Base-by-base conservation (phyloP, 768 basidiomycete species). In the Tricholoma matsutake region DNA sequence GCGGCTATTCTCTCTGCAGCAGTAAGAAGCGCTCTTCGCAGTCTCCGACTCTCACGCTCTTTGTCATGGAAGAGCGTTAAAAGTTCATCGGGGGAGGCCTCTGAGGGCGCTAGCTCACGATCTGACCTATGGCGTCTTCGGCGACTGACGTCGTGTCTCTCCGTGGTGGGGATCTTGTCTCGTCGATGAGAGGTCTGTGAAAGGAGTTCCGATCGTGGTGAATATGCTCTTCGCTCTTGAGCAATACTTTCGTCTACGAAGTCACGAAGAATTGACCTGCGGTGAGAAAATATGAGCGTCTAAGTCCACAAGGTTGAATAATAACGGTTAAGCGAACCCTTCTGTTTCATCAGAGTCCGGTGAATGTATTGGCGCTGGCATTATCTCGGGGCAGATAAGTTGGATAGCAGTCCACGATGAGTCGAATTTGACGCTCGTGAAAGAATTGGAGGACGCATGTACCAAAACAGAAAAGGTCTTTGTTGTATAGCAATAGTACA, bases 1-100 rank as follows among this genome's bases (percentile, higher is more conserved):
- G 70, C 35, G 6, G 77, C 69, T 11, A 79, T 66, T 20, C 73
- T 72, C 43, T 71, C 73, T 9, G 76, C 63, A 8, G 77, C 74
- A 7, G 71, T 71, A 47, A 73, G 69, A 20, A 82, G 66, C 13
- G 74, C 71, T 45, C 73, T 69, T 4, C 73, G 73, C 55, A 80
- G 65, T 43, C 70, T 70, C 32, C 69, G 61, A 0, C 71, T 71
- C 66, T 80, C 78, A 34, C 73, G 64, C 32, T 75, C 75, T 47
- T 75, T 70, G 18, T 74, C 71, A 43, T 71, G 62, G 14, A 78
- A 63, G 14, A 71, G 68, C n/a, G 65, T 67, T 13, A 76, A 53
- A 16, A 76, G 68, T 47, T 76, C 71, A 52, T 74, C 63, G 39
- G 68, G 62, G 51, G 72, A 57, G 22, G 60, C 20, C 10, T 60